These are phyloP conservation scores for Magnusiomyces fungicola DNA, from an alignment of 1,139 yeast species.

Conservation along the genomic window DNA sequence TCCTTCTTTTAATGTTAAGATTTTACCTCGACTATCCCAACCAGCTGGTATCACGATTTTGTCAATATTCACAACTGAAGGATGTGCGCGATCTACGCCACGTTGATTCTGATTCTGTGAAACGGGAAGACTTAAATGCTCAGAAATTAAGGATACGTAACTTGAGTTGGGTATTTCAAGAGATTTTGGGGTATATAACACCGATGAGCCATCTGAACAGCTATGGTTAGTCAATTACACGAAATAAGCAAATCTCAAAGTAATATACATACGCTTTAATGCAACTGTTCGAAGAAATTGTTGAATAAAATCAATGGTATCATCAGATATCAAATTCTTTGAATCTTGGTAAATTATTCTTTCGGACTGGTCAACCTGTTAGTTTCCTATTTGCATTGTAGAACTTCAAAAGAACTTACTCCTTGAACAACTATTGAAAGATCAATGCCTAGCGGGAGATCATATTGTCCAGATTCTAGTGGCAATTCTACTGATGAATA, in stretches of 20 bases:
- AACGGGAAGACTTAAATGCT: slow-evolving; percentile 23
- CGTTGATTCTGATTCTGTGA: slow-evolving; percentile 9
- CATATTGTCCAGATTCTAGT: slow-evolving; percentile 30
- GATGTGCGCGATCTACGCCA: slow-evolving; percentile 18
- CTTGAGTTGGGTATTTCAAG: not conserved
- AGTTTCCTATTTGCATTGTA: no score
- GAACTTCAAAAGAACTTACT: slow-evolving; percentile 17
- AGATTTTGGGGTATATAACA: slow-evolving; percentile 21
- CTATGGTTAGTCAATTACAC: not conserved
- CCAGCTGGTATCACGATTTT: slow-evolving; percentile 40
- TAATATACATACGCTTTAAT: slow-evolving; percentile 29
- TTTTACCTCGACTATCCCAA: slow-evolving; percentile 36
- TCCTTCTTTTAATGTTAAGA: slow-evolving; percentile 27
- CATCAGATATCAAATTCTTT: slow-evolving; percentile 20
- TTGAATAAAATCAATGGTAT: slow-evolving; percentile 41
- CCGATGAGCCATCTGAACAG: slow-evolving; percentile 29
- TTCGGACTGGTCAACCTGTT: slow-evolving; percentile 7
- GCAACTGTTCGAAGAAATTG: slow-evolving; percentile 47
- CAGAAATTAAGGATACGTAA: slow-evolving; percentile 18
- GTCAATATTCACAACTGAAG: slow-evolving; percentile 32
- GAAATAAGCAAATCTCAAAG: not conserved
- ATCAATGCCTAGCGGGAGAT: slow-evolving; percentile 30
- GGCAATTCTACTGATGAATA: slow-evolving; percentile 24
- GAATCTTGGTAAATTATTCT: slow-evolving; percentile 7
- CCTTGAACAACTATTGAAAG: slow-evolving; percentile 26